phyloP scores from a whole-genome alignment of 805 yeast genomes.

The Cyberlindnera subsufficiens region DNA sequence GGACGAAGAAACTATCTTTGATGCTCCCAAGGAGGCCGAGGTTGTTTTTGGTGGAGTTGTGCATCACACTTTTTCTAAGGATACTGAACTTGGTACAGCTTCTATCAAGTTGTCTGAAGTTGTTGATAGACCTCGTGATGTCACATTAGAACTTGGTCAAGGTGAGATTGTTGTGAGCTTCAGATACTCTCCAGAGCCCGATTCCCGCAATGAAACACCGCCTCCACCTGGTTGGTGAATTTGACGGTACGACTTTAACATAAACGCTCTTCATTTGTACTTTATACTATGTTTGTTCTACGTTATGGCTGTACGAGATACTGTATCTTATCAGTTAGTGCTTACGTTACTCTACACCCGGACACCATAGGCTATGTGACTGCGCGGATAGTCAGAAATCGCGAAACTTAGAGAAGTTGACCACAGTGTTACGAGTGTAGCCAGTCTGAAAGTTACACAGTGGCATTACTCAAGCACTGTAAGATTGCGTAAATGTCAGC shows the following conservation, averaged over 20 bases:
- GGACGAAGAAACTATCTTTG: slow-evolving; percentile 64
- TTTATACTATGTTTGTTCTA: slow-evolving; percentile 6
- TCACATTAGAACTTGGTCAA: slow-evolving; percentile 31
- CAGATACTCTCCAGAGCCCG: slow-evolving; percentile 26
- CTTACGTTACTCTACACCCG: slow-evolving; percentile 1
- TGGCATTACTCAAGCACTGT: not conserved
- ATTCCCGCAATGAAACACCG: slow-evolving; percentile 12
- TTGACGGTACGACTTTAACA: no score
- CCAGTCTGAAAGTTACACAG: slow-evolving; percentile 6
- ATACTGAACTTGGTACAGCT: slow-evolving; percentile 55
- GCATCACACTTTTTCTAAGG: slow-evolving; percentile 71
- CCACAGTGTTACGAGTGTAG: no score
- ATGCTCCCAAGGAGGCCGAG: slow-evolving; percentile 55
- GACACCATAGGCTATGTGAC: not conserved
- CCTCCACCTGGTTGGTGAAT: slow-evolving; percentile 17
- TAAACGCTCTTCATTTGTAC: not conserved
- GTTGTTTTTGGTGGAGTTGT: slow-evolving; percentile 56
- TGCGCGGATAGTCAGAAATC: no score
- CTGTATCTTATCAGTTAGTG: not conserved
- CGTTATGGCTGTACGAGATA: not conserved
- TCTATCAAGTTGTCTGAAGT: slow-evolving; percentile 46
- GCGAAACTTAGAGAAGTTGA: no score
- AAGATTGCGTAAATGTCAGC: slow-evolving; percentile 4
- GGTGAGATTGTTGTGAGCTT: slow-evolving; percentile 40
- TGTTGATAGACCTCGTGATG: slow-evolving; percentile 38